Evolutionary conservation across 176 grass and related monocot genomes (phyloP).

Genomic region (Hordeum marinum): DNA sequence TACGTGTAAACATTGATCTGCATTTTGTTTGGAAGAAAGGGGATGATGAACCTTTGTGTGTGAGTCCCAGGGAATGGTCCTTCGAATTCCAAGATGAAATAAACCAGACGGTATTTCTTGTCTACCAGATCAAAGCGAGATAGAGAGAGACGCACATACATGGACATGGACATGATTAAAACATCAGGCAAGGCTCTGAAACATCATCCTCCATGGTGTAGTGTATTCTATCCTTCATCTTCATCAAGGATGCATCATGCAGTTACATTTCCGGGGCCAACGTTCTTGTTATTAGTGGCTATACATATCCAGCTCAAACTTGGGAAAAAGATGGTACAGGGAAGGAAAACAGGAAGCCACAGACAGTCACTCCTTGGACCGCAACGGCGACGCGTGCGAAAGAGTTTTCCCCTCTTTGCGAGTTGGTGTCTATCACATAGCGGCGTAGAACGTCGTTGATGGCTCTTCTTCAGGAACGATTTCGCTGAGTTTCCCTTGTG

Average conservation of each 20-base stretch:
- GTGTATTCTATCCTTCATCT: conserved; percentile 2
- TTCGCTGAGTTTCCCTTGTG: conserved; percentile 55
- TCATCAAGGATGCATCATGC: neutral
- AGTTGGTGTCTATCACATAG: conserved; percentile 10
- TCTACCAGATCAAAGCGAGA: too few relatives aligned
- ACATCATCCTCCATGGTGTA: neutral
- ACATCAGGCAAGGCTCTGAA: neutral
- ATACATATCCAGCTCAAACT: neutral
- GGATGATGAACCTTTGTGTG: neutral
- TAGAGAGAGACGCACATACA: neutral
- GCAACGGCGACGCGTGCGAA: too few relatives aligned
- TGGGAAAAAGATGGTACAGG: neutral
- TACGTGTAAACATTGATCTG: neutral
- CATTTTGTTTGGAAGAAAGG: neutral
- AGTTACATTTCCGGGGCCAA: conserved; percentile 19
- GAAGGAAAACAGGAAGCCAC: neutral
- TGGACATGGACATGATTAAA: neutral
- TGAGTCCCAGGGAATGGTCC: neutral
- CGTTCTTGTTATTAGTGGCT: neutral
- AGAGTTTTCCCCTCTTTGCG: too few relatives aligned
- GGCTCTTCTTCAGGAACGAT: neutral
- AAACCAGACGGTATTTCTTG: too few relatives aligned
- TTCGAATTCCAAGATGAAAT: too few relatives aligned
- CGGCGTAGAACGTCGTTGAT: conserved; percentile 23
- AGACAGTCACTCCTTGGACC: too few relatives aligned